These are phyloP conservation scores for Salix purpurea DNA, from an alignment of 345 rosid species.

Conservation along the genomic window DNA sequence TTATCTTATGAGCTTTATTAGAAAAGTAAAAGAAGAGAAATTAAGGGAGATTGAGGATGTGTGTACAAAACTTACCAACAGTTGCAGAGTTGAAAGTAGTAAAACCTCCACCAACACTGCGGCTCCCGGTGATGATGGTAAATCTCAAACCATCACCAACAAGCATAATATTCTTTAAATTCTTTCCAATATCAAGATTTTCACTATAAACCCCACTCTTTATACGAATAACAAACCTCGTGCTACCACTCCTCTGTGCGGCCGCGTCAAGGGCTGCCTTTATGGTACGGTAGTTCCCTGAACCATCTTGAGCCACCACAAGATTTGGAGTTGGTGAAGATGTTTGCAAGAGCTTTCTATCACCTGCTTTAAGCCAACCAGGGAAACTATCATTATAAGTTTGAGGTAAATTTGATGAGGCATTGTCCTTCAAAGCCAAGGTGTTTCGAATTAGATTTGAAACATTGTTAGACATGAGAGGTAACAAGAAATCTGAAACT, in stretches of 20 bases:
- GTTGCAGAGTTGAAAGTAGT: conserved; percentile 86
- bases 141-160: conserved; percentile 63
- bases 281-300: conserved; percentile 53
- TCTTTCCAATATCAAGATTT: conserved; percentile 49
- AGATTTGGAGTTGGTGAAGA: conserved; percentile 38
- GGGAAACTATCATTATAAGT: conserved; percentile 52
- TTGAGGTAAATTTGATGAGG: conserved; percentile 24
- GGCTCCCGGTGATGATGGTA: conserved; percentile 68
- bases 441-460: conserved; percentile 58
- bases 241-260: conserved; percentile 41
- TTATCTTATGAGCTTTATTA: too few relatives aligned
- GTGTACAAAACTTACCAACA: conserved; percentile 46
- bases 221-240: conserved; percentile 62
- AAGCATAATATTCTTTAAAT: conserved; percentile 61
- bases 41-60: neutral
- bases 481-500: conserved; percentile 43
- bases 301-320: conserved; percentile 74
- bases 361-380: conserved; percentile 58
- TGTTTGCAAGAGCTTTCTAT: conserved; percentile 53
- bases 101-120: conserved; percentile 64
- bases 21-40: neutral
- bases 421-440: conserved; percentile 47
- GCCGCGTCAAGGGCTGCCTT: conserved; percentile 65
- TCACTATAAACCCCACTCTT: conserved; percentile 69
- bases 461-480: conserved; percentile 63